Evolutionary conservation across 345 rosid species (phyloP), one percentile per base, ranked within the genome.

Genomic region (Eucalyptus cloeziana): DNA sequence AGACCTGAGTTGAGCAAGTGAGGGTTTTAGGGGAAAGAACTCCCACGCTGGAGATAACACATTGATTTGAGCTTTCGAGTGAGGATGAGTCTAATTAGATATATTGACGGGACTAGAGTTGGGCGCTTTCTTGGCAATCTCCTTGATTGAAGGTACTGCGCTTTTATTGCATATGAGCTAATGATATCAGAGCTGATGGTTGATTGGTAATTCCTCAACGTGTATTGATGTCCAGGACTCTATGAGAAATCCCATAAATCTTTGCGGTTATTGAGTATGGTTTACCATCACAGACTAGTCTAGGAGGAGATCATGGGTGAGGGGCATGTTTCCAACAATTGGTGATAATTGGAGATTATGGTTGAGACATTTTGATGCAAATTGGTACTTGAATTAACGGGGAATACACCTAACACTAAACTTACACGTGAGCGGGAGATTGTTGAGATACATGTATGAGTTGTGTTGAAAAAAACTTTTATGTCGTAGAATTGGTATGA

Each of bases 221-320:
- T n/a, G 19, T 7, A n/a, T 64, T 31, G 37, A 0, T 30, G 33
- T 64, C 10, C 0, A 0, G 2, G 21, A 64, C 19, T 30, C 37
- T 3, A n/a, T 14, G n/a, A 64, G 31, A 13, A 19, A 37, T 33
- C 27, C 11, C 25, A 16, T 71, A 40, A 40, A 37, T 37, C 25
- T 71, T 37, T 4, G 25, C 1, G 0, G 14, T 19, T 37, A 6
- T 2, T 2, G 2, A 31, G 80, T 69, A 5, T 2, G 0, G 4
- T 69, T 69, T 69, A 1, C 83, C 19, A 71, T 71, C 45, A 37
- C 5, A 3, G 25, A 5, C 2, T 1, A 4, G 1, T 76, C 27
- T 22, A 37, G 43, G 27, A 76, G 47, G 3, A 76, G 14, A 76
- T 76, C 47, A 76, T 76, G 45, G 83, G 8, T 11, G 14, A 76